Evolutionary conservation across 1,284 basidiomycete species (phyloP).

Genomic region (Taiwanofungus camphoratus): DNA sequence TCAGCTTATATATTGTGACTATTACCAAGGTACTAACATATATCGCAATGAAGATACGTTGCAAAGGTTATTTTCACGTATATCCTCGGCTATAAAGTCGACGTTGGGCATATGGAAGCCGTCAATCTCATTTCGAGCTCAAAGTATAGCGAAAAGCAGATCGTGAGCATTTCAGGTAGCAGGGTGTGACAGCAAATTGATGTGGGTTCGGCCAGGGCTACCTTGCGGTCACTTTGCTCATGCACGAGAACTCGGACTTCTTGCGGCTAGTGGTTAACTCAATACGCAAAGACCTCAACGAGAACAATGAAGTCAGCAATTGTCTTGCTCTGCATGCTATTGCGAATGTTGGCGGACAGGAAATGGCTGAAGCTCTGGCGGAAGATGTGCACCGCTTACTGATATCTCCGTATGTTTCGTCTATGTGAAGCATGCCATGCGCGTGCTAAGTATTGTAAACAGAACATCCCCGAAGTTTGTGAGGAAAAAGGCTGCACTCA

Average conservation of each 20-base stretch:
- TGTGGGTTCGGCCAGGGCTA: constrained; percentile 64
- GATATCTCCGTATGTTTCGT: constrained; percentile 81
- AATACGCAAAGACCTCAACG: constrained; percentile 95
- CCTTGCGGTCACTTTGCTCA: constrained; percentile 91
- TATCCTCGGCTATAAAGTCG: constrained; percentile 98
- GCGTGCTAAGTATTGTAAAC: constrained; percentile 2
- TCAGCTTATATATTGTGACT: constrained; percentile 37
- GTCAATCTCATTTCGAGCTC: constrained; percentile 94
- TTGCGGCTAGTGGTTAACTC: constrained; percentile 95
- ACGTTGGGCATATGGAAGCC: constrained; percentile 99
- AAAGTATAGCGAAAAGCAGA: constrained; percentile 99
- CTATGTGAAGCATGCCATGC: not conserved
- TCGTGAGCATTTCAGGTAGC: constrained; percentile 51
- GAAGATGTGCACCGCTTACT: constrained; percentile 93
- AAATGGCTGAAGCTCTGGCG: constrained; percentile 95
- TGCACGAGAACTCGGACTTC: constrained; percentile 99
- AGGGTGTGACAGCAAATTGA: not conserved
- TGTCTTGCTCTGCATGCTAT: constrained; percentile 97
- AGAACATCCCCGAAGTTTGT: constrained; percentile 95
- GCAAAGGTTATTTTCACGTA: constrained; percentile 99
- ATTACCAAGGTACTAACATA: constrained; percentile 12
- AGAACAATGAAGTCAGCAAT: constrained; percentile 92
- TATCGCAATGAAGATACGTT: constrained; percentile 58
- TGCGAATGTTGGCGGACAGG: constrained; percentile 94
- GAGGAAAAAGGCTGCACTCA: constrained; percentile 97